A percentile compares a stretch with the other conserved stretches of the same genome.
Evolutionary conservation across 2,329 filamentous ascomycete genomes (phyloP).

Genomic region (Ramularia collo-cygni): DNA sequence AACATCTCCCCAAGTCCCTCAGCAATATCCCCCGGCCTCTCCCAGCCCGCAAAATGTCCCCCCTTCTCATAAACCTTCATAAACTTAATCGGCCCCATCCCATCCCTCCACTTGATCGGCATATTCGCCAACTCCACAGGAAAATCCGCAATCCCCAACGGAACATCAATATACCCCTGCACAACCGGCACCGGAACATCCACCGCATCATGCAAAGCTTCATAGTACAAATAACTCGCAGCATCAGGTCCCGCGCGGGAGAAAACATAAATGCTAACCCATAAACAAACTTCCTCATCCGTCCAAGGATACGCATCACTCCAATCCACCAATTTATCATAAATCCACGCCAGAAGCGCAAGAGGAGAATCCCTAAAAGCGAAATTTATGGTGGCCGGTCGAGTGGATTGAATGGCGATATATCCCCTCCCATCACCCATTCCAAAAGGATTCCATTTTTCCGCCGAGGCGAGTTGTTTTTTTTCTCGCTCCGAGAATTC

Average conservation of each 20-base stretch:
- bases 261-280: conserved; percentile 69
- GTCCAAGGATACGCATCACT: conserved; percentile 66
- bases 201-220: conserved; percentile 42
- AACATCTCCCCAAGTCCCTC: conserved; percentile 17
- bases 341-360: conserved; percentile 68
- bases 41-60: conserved; percentile 55
- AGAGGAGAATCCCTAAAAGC: conserved; percentile 63
- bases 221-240: conserved; percentile 65
- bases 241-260: conserved; percentile 62
- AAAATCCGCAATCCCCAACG: conserved; percentile 46
- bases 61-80: conserved; percentile 44
- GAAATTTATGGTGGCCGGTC: conserved; percentile 67
- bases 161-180: conserved; percentile 40
- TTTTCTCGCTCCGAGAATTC: conserved; percentile 46
- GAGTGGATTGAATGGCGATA: conserved; percentile 54
- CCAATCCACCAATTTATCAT: conserved; percentile 75
- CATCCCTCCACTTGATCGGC: conserved; percentile 44
- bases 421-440: conserved; percentile 37
- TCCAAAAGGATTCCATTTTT: conserved; percentile 51
- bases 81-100: conserved; percentile 54
- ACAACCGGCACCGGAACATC: conserved; percentile 27
- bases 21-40: conserved; percentile 17
- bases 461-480: conserved; percentile 37
- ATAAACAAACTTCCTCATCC: conserved; percentile 68
- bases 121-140: conserved; percentile 44